These are phyloP conservation scores for Gossypium davidsonii DNA, from an alignment of 441 rosid genomes.

Conservation along the genomic window DNA sequence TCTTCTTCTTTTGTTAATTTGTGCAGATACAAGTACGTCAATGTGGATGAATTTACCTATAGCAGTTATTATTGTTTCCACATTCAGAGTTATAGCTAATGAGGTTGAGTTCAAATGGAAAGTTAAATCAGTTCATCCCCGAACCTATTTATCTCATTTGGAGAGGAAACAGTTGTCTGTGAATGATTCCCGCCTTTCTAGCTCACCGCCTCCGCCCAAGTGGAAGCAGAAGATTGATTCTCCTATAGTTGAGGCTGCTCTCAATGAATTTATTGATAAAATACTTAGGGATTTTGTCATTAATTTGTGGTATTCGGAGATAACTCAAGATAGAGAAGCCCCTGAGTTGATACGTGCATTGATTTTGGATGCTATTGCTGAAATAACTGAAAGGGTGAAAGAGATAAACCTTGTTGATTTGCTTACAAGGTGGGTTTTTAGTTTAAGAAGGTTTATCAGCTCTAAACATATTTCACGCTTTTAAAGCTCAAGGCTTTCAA, in stretches of 20 bases:
- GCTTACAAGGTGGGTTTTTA: conserved; percentile 55
- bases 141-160: conserved; percentile 45
- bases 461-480: conserved; percentile 9
- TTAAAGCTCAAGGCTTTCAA: conserved; percentile 15
- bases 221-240: conserved; percentile 93
- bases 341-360: conserved; percentile 79
- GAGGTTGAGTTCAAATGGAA: conserved; percentile 85
- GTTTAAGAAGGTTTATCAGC: neutral
- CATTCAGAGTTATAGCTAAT: conserved; percentile 43
- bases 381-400: conserved; percentile 77
- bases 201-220: conserved; percentile 42
- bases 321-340: conserved; percentile 81
- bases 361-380: conserved; percentile 87
- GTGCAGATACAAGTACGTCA: conserved; percentile 84
- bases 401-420: conserved; percentile 79
- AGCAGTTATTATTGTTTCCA: conserved; percentile 50
- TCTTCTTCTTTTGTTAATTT: conserved; percentile 4
- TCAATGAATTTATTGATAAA: conserved; percentile 66
- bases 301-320: conserved; percentile 86
- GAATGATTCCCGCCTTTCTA: conserved; percentile 68
- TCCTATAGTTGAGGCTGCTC: conserved; percentile 74
- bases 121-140: conserved; percentile 21
- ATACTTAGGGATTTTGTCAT: conserved; percentile 76
- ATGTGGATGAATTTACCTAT: conserved; percentile 95
- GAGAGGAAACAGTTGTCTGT: conserved; percentile 68